These are phyloP conservation scores for Backusella mclennaniae DNA, from an alignment of 192 early-diverging fungal species.

Conservation along the genomic window DNA sequence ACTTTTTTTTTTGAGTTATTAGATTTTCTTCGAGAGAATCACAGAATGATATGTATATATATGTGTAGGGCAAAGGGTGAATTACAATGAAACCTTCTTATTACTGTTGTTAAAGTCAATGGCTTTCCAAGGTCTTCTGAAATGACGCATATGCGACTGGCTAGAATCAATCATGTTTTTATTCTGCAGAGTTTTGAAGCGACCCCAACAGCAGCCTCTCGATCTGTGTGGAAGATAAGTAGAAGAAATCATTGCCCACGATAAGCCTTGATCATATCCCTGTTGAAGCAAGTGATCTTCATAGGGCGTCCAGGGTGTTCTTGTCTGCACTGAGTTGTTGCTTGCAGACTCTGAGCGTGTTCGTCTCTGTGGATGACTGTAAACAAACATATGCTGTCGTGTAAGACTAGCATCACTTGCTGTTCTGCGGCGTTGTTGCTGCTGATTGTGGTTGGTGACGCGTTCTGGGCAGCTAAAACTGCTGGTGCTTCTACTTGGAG, in stretches of 20 bases:
- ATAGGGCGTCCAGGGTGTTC: constrained; percentile 24
- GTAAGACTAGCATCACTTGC: constrained; percentile 10
- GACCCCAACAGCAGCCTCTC: constrained; percentile 28
- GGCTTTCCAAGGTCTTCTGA: constrained; percentile 18
- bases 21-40: constrained; percentile 1
- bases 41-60: neutral
- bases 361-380: constrained; percentile 3
- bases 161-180: constrained; percentile 19
- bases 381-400: constrained; percentile 15
- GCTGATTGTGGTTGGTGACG: neutral
- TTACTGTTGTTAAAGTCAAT: constrained; percentile 12
- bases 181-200: constrained; percentile 28
- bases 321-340: constrained; percentile 15
- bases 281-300: constrained; percentile 28
- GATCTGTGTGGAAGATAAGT: constrained; percentile 26
- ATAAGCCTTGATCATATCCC: constrained; percentile 30
- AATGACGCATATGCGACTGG: constrained; percentile 16
- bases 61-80: neutral
- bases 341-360: neutral
- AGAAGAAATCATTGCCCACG: constrained; percentile 29
- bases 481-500: neutral
- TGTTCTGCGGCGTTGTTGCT: neutral
- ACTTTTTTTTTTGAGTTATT: constrained; percentile 5
- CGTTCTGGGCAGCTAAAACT: neutral
- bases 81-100: constrained; percentile 5